Conservation (phyloP, 495 filamentous ascomycete genomes). For the Penicillium canariense region DNA sequence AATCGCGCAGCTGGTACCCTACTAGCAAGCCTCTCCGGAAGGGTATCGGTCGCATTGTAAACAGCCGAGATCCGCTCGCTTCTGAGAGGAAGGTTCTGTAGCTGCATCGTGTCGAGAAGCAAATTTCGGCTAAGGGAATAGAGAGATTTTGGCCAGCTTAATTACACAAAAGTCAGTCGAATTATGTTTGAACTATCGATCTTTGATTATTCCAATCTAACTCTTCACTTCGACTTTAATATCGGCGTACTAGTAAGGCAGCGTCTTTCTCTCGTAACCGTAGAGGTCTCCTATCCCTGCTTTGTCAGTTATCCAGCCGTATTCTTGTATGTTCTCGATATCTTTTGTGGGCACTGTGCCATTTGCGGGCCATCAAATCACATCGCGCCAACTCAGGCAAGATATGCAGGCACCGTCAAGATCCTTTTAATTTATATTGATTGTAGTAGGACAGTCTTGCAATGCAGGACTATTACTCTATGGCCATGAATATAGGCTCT, state of each 20-base stretch:
- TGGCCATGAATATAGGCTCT: too few species aligned
- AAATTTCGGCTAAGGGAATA: slow-evolving; percentile 17
- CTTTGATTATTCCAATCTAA: slow-evolving; percentile 23
- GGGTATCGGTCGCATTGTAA: slow-evolving; percentile 20
- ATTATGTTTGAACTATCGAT: slow-evolving; percentile 1
- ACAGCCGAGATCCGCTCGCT: slow-evolving; percentile 15
- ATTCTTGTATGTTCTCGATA: not conserved
- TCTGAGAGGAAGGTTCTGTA: slow-evolving; percentile 17
- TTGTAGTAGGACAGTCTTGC: too few species aligned
- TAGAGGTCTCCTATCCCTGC: not conserved
- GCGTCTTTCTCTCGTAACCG: not conserved
- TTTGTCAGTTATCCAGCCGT: not conserved
- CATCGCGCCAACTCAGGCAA: too few species aligned
- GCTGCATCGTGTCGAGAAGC: slow-evolving; percentile 16
- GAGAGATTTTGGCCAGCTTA: slow-evolving; percentile 16
- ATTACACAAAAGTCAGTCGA: too few species aligned
- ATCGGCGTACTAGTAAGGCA: slow-evolving; percentile 13
- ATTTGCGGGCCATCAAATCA: not conserved
- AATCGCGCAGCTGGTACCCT: slow-evolving; percentile 18
- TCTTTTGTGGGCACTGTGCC: not conserved
- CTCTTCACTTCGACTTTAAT: slow-evolving; percentile 14
- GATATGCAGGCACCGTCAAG: too few species aligned
- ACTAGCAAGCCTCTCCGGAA: slow-evolving; percentile 19
- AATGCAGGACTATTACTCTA: too few species aligned
- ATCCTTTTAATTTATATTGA: too few species aligned